phyloP scores from a whole-genome alignment of 2,329 filamentous ascomycete species.

The Penicillium sp. region DNA sequence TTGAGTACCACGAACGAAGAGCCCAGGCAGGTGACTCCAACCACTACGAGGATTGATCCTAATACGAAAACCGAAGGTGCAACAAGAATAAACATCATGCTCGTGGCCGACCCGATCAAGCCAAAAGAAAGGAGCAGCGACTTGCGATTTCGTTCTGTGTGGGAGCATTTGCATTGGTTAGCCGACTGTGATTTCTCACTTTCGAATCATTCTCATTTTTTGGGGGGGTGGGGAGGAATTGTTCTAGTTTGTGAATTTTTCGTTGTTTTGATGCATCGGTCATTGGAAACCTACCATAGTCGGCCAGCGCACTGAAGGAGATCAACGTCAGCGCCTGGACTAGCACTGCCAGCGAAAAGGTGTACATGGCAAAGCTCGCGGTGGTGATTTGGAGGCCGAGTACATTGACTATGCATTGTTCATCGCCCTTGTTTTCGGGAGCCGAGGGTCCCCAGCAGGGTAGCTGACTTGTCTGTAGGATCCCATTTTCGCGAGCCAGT shows the following conservation, averaged over 20 bases:
- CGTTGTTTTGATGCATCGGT: no score
- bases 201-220: no score
- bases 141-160: conserved; percentile 57
- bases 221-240: neutral
- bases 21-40: conserved; percentile 84
- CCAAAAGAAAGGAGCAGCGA: conserved; percentile 74
- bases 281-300: conserved; percentile 61
- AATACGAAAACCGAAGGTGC: conserved; percentile 68
- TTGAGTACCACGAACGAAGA: conserved; percentile 89
- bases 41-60: conserved; percentile 71
- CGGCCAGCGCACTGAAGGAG: conserved; percentile 57
- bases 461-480: conserved; percentile 51
- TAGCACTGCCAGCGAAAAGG: conserved; percentile 81
- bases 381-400: conserved; percentile 32
- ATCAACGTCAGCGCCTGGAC: conserved; percentile 81
- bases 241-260: no score
- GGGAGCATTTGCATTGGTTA: neutral
- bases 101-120: conserved; percentile 67
- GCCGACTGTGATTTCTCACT: neutral
- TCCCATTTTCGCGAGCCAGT: conserved; percentile 82
- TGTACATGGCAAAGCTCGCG: conserved; percentile 49
- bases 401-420: conserved; percentile 29
- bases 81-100: conserved; percentile 81
- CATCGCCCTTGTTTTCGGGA: conserved; percentile 23
- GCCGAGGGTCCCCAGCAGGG: conserved; percentile 27